phyloP scores from a whole-genome alignment of 2,329 filamentous ascomycete genomes.

The Fragosphaeria purpurea region DNA sequence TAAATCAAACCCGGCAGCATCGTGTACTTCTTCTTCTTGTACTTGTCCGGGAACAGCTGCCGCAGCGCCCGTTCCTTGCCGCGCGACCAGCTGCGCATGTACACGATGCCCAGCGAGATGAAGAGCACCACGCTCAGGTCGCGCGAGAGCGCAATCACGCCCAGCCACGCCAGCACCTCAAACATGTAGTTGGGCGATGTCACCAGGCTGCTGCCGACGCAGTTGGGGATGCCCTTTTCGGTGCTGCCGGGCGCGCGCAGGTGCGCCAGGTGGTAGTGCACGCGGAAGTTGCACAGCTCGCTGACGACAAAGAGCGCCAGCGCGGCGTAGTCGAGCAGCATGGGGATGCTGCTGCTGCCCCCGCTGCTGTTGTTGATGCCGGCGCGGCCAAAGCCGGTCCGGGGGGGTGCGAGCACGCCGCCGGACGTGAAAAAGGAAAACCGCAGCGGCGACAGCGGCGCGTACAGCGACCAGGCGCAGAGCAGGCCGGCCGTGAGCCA shows the following conservation, averaged over 20 bases:
- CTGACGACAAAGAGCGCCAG: conserved; percentile 64
- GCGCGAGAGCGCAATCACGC: conserved; percentile 68
- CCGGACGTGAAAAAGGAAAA: conserved; percentile 13
- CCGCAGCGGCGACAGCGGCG: conserved; percentile 55
- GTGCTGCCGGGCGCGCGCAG: conserved; percentile 72
- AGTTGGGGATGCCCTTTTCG: conserved; percentile 77
- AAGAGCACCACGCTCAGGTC: conserved; percentile 73
- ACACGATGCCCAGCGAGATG: conserved; percentile 57
- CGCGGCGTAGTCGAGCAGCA: conserved; percentile 51
- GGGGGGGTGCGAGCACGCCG: not conserved
- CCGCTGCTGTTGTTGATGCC: too few relatives aligned
- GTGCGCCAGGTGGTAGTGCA: conserved; percentile 68
- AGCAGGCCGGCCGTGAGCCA: conserved; percentile 76
- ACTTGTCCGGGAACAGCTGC: conserved; percentile 83
- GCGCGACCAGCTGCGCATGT: conserved; percentile 81
- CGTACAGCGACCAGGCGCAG: conserved; percentile 77
- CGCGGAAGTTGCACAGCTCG: conserved; percentile 69
- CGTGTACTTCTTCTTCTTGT: conserved; percentile 85
- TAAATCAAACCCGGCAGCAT: conserved; percentile 73
- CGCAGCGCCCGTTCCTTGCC: conserved; percentile 90
- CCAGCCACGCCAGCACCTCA: conserved; percentile 78
- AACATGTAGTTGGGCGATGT: conserved; percentile 98
- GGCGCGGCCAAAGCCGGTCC: conserved; percentile 13
- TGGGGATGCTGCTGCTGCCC: conserved; percentile 8
- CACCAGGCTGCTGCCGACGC: conserved; percentile 74